Evolutionary conservation across 192 early-diverging fungal genomes (phyloP).

Genomic region (Mortierella alpina): DNA sequence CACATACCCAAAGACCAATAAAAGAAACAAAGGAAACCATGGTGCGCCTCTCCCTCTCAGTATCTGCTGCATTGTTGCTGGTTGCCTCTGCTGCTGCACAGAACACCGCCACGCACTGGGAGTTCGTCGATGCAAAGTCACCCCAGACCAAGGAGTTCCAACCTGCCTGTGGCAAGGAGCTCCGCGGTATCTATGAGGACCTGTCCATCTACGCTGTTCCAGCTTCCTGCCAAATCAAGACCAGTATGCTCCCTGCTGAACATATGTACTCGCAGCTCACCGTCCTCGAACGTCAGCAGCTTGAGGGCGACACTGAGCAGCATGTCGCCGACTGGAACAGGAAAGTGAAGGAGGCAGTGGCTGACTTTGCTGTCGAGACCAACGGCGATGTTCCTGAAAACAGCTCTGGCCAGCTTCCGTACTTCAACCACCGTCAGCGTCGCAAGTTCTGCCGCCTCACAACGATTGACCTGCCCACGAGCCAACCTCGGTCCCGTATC

Average conservation of each 20-base stretch:
- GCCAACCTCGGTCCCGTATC: conserved; percentile 32
- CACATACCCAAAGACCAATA: not conserved
- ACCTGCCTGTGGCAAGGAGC: conserved; percentile 29
- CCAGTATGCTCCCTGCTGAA: conserved; percentile 25
- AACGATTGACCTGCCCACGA: conserved; percentile 25
- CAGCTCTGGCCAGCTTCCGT: conserved; percentile 8
- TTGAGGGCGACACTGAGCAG: conserved; percentile 27
- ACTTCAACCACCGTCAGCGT: conserved; percentile 15
- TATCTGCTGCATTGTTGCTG: conserved; percentile 38
- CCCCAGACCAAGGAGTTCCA: conserved; percentile 36
- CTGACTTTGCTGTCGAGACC: conserved; percentile 16
- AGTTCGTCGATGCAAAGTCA: conserved; percentile 33
- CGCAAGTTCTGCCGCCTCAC: conserved; percentile 41
- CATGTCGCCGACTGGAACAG: conserved; percentile 40
- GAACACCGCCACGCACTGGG: conserved; percentile 18
- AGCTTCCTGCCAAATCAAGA: conserved; percentile 14
- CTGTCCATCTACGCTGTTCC: conserved; percentile 44
- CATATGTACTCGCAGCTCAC: conserved; percentile 35
- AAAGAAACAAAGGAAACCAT: conserved; percentile 3
- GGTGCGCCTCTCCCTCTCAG: conserved; percentile 32
- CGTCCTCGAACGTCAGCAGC: conserved; percentile 47
- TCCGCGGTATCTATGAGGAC: conserved; percentile 52
- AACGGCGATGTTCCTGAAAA: not conserved
- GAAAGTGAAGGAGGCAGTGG: conserved; percentile 24
- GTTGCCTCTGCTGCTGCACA: conserved; percentile 23